phyloP scores from a whole-genome alignment of 2,329 filamentous ascomycete species.

The Cordyceps javanica region DNA sequence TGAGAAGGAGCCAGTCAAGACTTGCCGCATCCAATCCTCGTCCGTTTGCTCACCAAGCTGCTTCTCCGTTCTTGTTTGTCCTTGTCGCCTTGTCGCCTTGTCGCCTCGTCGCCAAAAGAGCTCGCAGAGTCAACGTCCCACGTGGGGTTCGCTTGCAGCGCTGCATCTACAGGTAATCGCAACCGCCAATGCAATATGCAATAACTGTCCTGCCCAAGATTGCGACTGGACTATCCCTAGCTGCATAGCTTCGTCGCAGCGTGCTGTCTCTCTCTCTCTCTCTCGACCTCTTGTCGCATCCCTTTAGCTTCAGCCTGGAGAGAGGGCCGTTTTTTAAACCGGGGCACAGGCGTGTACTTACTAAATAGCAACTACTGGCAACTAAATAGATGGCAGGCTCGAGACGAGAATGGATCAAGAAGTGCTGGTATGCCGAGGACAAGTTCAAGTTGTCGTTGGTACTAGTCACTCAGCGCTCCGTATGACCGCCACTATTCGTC shows the following conservation, averaged over 20 bases:
- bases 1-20: background rate
- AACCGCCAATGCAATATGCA: background rate
- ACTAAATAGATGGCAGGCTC: no score
- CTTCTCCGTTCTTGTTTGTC: no score
- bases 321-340: constrained; percentile 3
- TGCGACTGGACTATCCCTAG: background rate
- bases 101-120: background rate
- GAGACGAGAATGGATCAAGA: no score
- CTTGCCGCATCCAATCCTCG: no score
- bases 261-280: background rate
- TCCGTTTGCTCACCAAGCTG: no score
- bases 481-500: no score
- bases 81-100: no score
- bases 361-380: no score
- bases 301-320: constrained; percentile 2
- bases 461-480: no score
- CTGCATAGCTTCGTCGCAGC: background rate
- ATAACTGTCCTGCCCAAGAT: background rate
- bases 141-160: background rate
- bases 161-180: background rate
- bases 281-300: background rate
- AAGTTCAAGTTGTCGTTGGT: no score
- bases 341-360: background rate
- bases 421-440: no score
- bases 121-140: background rate